Conservation (phyloP, 192 early-diverging fungal species). For the Thamnidium elegans region DNA sequence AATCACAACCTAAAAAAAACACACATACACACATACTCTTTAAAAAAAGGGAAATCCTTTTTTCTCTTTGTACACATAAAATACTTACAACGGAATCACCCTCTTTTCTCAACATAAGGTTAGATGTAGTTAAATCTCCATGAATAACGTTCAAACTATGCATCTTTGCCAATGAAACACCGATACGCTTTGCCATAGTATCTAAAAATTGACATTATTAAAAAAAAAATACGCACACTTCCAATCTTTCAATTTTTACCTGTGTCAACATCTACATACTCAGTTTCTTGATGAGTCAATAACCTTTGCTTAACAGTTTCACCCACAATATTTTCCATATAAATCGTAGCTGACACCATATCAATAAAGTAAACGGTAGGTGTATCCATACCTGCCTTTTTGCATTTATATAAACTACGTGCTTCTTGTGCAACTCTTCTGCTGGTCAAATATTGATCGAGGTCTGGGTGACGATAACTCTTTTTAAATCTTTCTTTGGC, state of each 20-base stretch:
- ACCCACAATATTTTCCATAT: constrained; percentile 89
- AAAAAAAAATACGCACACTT: too few species aligned
- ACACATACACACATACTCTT: background rate
- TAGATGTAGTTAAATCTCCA: constrained; percentile 96
- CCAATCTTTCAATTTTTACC: background rate
- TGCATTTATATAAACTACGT: constrained; percentile 73
- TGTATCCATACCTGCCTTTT: constrained; percentile 69
- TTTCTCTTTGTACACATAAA: background rate
- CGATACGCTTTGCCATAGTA: constrained; percentile 53
- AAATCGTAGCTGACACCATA: constrained; percentile 64
- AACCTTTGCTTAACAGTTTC: constrained; percentile 73
- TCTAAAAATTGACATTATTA: constrained; percentile 3
- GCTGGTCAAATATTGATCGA: constrained; percentile 82
- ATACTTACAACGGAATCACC: constrained; percentile 47
- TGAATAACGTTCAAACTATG: constrained; percentile 88
- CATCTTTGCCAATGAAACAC: constrained; percentile 69
- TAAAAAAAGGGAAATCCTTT: background rate
- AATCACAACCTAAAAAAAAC: constrained; percentile 62
- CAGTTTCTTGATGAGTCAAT: constrained; percentile 31
- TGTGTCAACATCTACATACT: constrained; percentile 10
- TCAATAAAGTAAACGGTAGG: constrained; percentile 86
- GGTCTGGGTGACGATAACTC: constrained; percentile 83
- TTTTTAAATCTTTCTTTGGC: constrained; percentile 95
- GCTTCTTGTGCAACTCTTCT: constrained; percentile 82
- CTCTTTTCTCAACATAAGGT: constrained; percentile 70